Percentiles rank a stretch among this genome's conserved stretches.
Conservation (phyloP, 176 grass and related monocot species). For the Zizania latifolia region DNA sequence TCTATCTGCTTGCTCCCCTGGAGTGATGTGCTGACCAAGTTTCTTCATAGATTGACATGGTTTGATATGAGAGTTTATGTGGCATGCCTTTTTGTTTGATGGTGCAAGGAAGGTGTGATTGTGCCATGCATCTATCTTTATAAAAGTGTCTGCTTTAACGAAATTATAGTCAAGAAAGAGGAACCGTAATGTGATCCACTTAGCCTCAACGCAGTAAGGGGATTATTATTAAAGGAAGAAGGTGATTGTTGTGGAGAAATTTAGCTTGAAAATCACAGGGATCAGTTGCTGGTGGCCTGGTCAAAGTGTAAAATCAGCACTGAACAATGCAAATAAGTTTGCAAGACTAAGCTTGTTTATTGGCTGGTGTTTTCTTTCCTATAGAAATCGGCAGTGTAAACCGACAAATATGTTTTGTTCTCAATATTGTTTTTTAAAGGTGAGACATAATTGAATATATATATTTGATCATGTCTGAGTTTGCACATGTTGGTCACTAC, state of each 20-base stretch:
- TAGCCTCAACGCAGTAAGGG: background rate
- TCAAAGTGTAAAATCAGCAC: background rate
- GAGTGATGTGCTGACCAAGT: constrained; percentile 25
- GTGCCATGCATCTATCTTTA: constrained; percentile 19
- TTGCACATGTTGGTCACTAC: background rate
- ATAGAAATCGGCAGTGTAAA: background rate
- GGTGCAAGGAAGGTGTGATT: constrained; percentile 17
- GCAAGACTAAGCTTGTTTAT: background rate
- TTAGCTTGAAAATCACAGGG: background rate
- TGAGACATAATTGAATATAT: background rate
- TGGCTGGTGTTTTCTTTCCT: background rate
- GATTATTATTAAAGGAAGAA: background rate
- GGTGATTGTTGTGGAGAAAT: background rate
- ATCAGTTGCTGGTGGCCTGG: background rate
- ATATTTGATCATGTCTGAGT: background rate
- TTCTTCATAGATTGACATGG: constrained; percentile 23
- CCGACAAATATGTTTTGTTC: background rate
- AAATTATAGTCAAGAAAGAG: background rate
- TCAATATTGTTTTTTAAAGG: background rate
- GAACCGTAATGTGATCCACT: background rate
- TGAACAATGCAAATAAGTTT: background rate
- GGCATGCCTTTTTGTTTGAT: constrained; percentile 21
- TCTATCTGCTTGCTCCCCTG: constrained; percentile 11
- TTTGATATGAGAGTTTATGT: background rate
- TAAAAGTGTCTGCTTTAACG: background rate